Conservation (phyloP, 176 grass and related monocot species). For the Rhipidocladum racemiflorum region DNA sequence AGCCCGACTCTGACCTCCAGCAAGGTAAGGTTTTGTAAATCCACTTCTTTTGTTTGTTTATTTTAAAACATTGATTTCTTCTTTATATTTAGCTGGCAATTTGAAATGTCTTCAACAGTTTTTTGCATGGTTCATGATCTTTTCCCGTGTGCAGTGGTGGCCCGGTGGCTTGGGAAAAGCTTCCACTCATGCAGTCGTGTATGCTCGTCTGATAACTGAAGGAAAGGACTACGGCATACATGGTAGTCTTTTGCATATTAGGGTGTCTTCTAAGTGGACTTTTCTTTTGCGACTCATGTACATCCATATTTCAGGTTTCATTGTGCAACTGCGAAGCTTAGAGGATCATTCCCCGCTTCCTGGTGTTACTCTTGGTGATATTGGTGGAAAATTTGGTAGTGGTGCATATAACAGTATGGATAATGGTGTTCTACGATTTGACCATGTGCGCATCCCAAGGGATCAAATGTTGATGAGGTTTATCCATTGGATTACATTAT, state of each 20-base stretch:
- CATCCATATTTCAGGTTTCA: conserved; percentile 63
- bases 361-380: conserved; percentile 90
- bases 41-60: conserved; percentile 3
- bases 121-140: not conserved
- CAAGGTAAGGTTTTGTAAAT: conserved; percentile 56
- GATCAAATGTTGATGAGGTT: conserved; percentile 98
- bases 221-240: conserved; percentile 92
- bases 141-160: conserved; percentile 74
- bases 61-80: not conserved
- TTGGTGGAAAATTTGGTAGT: conserved; percentile 92
- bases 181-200: conserved; percentile 92
- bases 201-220: conserved; percentile 83
- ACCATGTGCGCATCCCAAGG: conserved; percentile 94
- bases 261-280: not conserved
- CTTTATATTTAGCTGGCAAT: not conserved
- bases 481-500: not conserved
- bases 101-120: not conserved
- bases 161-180: conserved; percentile 95
- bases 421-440: conserved; percentile 90
- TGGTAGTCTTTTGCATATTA: conserved; percentile 53
- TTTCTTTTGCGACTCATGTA: conserved; percentile 16
- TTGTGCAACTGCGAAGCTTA: conserved; percentile 90
- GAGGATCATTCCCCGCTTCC: conserved; percentile 92
- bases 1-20: conserved; percentile 96
- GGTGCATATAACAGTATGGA: conserved; percentile 98